Percentiles rank a stretch among this genome's conserved stretches.
phyloP scores from a whole-genome alignment of 2,329 filamentous ascomycete species.

The Calonectria henricotiae region DNA sequence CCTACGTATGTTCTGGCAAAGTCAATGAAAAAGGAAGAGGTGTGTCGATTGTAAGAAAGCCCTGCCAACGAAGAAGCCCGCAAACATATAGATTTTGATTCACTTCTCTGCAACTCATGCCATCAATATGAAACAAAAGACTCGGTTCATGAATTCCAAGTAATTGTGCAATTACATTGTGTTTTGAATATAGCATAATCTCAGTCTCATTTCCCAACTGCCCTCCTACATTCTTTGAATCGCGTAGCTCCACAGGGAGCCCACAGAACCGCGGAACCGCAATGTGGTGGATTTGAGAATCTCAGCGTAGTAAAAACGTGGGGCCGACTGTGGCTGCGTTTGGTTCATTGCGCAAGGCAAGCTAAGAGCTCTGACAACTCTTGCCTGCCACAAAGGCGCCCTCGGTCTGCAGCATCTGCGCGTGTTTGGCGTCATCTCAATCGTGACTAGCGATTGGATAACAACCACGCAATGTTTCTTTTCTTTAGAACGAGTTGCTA shows the following conservation, averaged over 20 bases:
- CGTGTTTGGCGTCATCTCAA: background rate
- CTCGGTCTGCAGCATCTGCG: background rate
- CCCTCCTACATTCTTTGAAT: background rate
- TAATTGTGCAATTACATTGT: too few species aligned
- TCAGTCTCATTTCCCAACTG: background rate
- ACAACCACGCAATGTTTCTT: background rate
- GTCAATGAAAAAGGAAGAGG: background rate
- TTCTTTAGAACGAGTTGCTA: background rate
- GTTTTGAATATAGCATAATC: background rate
- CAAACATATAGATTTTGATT: background rate
- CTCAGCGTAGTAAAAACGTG: background rate
- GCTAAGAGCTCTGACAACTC: conserved; percentile 3
- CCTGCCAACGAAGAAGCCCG: background rate
- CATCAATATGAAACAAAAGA: too few species aligned
- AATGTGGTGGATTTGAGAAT: conserved; percentile 1
- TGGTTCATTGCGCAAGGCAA: conserved; percentile 11
- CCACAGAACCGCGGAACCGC: conserved; percentile 24
- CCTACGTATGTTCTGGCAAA: background rate
- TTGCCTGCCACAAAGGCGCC: background rate
- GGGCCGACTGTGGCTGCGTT: conserved; percentile 5
- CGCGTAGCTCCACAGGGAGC: background rate
- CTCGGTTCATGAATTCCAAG: too few species aligned
- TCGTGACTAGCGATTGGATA: background rate
- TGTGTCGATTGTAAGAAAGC: background rate
- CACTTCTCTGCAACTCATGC: too few species aligned